Conservation (phyloP, 2,329 filamentous ascomycete genomes). For the Aspergillus sp. region DNA sequence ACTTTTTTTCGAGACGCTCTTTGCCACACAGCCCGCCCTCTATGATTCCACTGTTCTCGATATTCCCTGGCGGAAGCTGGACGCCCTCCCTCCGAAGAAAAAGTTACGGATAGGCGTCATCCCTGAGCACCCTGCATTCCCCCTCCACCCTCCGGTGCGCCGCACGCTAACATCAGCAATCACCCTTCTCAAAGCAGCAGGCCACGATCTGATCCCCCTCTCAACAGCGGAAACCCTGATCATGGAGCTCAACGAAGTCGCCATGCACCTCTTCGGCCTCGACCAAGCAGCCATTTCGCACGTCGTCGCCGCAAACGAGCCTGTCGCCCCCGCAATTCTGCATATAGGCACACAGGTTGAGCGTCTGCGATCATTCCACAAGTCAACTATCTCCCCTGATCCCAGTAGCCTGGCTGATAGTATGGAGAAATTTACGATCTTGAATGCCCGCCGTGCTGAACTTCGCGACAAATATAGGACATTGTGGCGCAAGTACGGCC, state of each 20-base stretch:
- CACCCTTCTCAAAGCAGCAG: neutral
- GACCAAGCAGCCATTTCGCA: constrained; percentile 15
- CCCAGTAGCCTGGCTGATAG: neutral
- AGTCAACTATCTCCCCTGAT: neutral
- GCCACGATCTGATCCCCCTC: constrained; percentile 19
- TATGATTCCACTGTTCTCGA: constrained; percentile 22
- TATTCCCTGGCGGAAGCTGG: constrained; percentile 25
- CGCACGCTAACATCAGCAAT: neutral
- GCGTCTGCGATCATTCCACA: constrained; percentile 1
- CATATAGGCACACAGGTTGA: constrained; percentile 10
- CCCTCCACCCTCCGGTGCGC: constrained; percentile 2
- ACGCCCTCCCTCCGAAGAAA: neutral
- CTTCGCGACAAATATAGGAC: constrained; percentile 43
- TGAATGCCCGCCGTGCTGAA: constrained; percentile 28
- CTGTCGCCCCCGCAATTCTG: constrained; percentile 3
- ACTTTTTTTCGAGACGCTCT: constrained; percentile 15
- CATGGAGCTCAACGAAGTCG: neutral
- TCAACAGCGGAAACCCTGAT: constrained; percentile 14
- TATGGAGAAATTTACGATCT: no score
- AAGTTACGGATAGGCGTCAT: neutral
- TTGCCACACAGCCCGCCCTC: constrained; percentile 13
- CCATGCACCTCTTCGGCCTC: constrained; percentile 24
- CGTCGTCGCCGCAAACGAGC: constrained; percentile 8
- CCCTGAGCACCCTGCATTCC: constrained; percentile 2
- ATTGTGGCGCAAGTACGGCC: constrained; percentile 40